These are phyloP conservation scores for Ascocoryne sarcoides DNA, from an alignment of 2,329 filamentous ascomycete species.

Conservation along the genomic window DNA sequence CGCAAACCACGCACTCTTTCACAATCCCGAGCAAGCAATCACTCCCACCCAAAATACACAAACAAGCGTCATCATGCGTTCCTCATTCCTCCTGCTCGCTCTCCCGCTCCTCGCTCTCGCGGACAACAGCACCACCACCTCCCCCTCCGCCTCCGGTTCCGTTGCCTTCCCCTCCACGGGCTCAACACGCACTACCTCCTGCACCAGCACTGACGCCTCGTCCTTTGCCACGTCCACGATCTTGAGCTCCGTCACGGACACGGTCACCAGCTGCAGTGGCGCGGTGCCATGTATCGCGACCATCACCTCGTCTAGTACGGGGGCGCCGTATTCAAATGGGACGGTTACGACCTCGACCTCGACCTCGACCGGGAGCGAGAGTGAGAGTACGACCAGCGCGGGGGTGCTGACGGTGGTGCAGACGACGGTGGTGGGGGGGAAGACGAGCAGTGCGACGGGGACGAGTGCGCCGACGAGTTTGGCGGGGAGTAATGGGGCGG, in stretches of 20 bases:
- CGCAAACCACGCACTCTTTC: no score
- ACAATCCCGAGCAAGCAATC: no score
- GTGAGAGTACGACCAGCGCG: background rate
- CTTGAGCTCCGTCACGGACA: background rate
- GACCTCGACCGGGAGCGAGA: background rate
- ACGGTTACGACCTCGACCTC: no score
- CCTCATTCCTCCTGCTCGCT: no score
- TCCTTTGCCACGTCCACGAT: background rate
- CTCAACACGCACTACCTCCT: background rate
- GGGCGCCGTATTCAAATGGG: background rate
- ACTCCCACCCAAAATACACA: no score
- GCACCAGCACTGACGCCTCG: background rate
- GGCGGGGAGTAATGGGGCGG: background rate
- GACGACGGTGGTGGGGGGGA: background rate
- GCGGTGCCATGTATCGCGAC: no score
- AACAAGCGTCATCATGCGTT: no score
- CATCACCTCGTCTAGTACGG: no score
- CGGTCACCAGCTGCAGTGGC: background rate
- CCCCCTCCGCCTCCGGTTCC: no score
- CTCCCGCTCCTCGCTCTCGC: no score
- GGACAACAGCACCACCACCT: no score
- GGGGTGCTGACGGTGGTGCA: background rate
- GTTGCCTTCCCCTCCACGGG: background rate
- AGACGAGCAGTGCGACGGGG: background rate
- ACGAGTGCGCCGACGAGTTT: background rate